Base-by-base conservation (phyloP, 352 stramenopile species). In the Globisporangium yorkense region DNA sequence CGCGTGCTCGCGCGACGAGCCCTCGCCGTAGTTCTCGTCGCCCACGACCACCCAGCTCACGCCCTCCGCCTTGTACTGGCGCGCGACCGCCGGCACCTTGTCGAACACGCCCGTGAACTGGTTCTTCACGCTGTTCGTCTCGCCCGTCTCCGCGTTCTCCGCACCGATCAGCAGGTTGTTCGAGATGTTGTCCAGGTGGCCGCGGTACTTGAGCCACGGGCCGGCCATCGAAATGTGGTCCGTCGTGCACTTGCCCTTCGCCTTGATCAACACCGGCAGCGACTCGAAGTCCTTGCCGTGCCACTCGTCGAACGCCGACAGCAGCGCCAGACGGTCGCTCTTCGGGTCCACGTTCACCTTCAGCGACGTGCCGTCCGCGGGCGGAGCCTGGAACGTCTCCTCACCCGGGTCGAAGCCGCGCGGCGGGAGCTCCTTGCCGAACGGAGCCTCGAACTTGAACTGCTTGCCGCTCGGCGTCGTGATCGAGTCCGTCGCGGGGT, bases 1-100 rank as follows among this genome's bases (percentile, higher is more conserved):
- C 13, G 91, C 91, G 73, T 97, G 91, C 72, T 97, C 91, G 57
- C 91, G 86, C 56, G 88, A 97, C 56, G 77, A 94, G 47, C 91
- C 91, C 68, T 97, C 91, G 61, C 91, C 91, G 72, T 97, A 97
- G 82, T 97, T 97, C 70, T 97, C 89, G 66, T 97, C 91, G 66
- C 91, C 91, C 56, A 97, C 76, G 40, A 97, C 91, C 41, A 97
- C 87, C 89, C 89, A 97, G 67, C 71, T 89, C 43, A 97, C 68
- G 51, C 87, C 88, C 41, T 83, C 63, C 43, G 89, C 88, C 80
- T 97, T 97, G 80, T 97, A 97, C 68, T 96, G 74, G 46, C 88
- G 85, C 13, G 87, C 89, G 35, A 96, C 82, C 60, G 73, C 81
- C 7, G 90, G 90, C 56, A 97, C 88, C 81, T 96, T 94, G 80